Evolutionary conservation across 768 basidiomycete species (phyloP), one percentile per base, ranked within the genome.

Genomic region (Tylopilus cervinicoccineus): DNA sequence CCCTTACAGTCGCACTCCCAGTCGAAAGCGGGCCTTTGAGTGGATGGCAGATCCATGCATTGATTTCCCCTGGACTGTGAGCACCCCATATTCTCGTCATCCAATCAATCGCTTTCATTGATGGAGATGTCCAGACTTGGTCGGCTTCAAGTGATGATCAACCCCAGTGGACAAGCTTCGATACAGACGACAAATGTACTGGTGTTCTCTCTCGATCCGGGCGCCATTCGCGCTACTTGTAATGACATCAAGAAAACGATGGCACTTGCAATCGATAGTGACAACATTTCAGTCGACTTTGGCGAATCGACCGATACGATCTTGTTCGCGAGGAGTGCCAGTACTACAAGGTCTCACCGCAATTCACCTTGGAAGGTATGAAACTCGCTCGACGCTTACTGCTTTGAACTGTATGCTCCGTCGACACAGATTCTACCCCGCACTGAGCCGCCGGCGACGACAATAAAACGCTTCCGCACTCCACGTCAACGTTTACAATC

Each of bases 1-100:
- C 85, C 2, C 66, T 94, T 47, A 93, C 89, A 0, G 81, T 85
- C 6, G 76, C 82, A 2, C 72, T 76, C 27, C 89, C 92, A 1
- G 59, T 71, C 1, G 88, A 90, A 58, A 78, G 75, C 48, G 88
- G 88, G 1, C 72, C 85, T 2, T 63, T 91, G 46, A 74, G 83
- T 58, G 91, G 90, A 3, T 88, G 81, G 72, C 76, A 69, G 42
- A 79, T 94, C 36, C 69, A 79, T 28, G 71, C 73, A 27, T 63
- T 91, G 36, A 55, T 59, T 2, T 65, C 75, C n/a, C 86, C 87
- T 28, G 92, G 92, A 40, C 72, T 85, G 88, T 88, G 48, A 43
- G 77, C 57, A 31, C 3, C n/a, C 6, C 6, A 22, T 31, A 20
- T 12, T 3, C 5, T 9, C 11, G 11, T 31, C 13, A 12, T 23